phyloP scores from a whole-genome alignment of 306 rosid species.

The Geum urbanum region DNA sequence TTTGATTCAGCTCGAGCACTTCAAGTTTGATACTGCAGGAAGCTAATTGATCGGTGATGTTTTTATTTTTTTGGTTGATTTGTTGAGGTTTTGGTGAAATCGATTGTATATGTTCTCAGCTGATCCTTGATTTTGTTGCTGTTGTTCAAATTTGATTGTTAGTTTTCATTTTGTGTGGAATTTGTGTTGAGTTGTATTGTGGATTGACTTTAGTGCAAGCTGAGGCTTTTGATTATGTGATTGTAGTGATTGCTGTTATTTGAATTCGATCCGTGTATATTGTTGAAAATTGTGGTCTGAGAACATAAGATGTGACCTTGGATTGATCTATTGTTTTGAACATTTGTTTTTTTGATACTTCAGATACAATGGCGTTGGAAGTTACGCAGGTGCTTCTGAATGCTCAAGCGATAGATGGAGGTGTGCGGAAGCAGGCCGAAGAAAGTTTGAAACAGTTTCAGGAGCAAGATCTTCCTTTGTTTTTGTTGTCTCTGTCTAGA shows the following conservation, averaged over 20 bases:
- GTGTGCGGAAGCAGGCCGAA: slow-evolving; percentile 74
- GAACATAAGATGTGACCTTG: neutral
- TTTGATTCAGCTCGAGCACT: neutral
- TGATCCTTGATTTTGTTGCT: neutral
- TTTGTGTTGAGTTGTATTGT: neutral
- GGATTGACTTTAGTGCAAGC: slow-evolving; percentile 2
- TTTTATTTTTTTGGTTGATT: neutral
- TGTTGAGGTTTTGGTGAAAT: neutral
- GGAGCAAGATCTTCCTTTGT: slow-evolving; percentile 86
- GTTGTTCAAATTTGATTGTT: neutral
- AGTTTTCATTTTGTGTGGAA: neutral
- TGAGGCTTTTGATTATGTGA: slow-evolving; percentile 5
- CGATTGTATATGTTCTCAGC: neutral
- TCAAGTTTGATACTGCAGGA: neutral
- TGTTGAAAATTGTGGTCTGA: neutral
- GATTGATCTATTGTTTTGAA: neutral
- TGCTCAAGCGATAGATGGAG: slow-evolving; percentile 84
- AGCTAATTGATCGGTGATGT: neutral
- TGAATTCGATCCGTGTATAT: neutral
- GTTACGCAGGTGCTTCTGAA: slow-evolving; percentile 74
- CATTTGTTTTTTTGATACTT: neutral
- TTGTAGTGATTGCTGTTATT: neutral
- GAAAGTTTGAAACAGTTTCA: slow-evolving; percentile 78
- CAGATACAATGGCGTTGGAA: slow-evolving; percentile 62
- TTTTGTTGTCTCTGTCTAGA: slow-evolving; percentile 70